A percentile compares a stretch with the other conserved stretches of the same genome.
Evolutionary conservation across 2,329 filamentous ascomycete species (phyloP).

Genomic region (Epichloe coenophiala): DNA sequence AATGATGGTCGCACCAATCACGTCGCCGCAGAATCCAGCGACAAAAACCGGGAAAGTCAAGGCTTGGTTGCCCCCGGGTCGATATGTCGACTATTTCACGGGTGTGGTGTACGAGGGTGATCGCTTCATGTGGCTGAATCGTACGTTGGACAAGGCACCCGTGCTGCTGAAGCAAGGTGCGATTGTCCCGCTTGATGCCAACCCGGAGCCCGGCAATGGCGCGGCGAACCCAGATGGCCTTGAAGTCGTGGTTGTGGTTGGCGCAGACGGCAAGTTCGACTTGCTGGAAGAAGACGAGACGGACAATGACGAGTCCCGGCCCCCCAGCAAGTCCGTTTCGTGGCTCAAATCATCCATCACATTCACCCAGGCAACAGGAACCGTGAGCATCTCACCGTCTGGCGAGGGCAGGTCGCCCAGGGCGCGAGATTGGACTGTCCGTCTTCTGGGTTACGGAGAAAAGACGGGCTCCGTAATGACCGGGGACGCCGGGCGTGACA

Average conservation of each 20-base stretch:
- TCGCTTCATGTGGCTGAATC: conserved; percentile 36
- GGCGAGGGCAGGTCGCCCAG: background rate
- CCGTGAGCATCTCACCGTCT: conserved; percentile 1
- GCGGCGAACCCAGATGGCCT: conserved; percentile 30
- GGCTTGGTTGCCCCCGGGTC: conserved; percentile 43
- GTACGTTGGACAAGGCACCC: conserved; percentile 34
- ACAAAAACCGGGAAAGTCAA: conserved; percentile 34
- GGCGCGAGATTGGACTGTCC: conserved; percentile 4
- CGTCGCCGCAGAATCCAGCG: conserved; percentile 30
- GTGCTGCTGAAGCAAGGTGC: conserved; percentile 42
- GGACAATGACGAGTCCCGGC: background rate
- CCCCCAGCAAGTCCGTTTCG: background rate
- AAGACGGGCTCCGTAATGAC: background rate
- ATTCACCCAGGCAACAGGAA: conserved; percentile 5
- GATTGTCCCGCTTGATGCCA: conserved; percentile 41
- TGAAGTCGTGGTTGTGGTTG: conserved; percentile 35
- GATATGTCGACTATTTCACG: conserved; percentile 44
- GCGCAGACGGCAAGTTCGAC: conserved; percentile 30
- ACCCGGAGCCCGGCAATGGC: conserved; percentile 30
- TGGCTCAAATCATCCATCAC: conserved; percentile 6
- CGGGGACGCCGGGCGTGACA: background rate
- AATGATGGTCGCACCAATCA: conserved; percentile 43
- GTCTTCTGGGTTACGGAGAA: conserved; percentile 4
- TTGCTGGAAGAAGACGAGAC: conserved; percentile 8
- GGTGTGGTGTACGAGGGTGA: conserved; percentile 44